Evolutionary conservation across 2,329 filamentous ascomycete genomes (phyloP).

Genomic region (Zasmidium angulare): DNA sequence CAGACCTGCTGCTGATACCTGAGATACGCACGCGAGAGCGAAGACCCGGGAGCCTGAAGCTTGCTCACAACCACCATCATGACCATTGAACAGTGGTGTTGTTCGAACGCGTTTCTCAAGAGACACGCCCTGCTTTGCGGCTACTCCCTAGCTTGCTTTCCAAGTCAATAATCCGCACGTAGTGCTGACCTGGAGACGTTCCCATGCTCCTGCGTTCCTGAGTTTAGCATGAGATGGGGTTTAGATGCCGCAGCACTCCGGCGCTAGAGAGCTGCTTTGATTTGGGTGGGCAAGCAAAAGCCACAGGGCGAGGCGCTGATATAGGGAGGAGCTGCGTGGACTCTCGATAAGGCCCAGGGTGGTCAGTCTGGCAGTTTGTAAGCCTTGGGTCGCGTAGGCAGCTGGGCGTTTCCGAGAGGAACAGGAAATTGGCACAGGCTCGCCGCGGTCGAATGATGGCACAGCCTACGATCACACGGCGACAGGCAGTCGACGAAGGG

Average conservation of each 20-base stretch:
- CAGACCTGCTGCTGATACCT: neutral
- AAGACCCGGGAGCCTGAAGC: constrained; percentile 5
- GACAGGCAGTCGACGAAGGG: neutral
- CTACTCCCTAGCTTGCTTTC: neutral
- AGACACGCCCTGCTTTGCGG: neutral
- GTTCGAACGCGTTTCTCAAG: neutral
- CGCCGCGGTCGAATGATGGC: neutral
- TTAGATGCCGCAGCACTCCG: neutral
- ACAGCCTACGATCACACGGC: neutral
- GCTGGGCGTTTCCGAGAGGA: neutral
- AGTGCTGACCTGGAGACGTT: neutral
- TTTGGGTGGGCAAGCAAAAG: neutral
- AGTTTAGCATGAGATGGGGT: neutral
- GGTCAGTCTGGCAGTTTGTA: neutral
- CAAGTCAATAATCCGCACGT: neutral
- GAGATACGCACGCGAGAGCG: neutral
- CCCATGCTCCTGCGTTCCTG: neutral
- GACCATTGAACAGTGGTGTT: too few species aligned
- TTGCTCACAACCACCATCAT: neutral
- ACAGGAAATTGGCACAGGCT: neutral
- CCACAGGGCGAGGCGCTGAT: neutral
- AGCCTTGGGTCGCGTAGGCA: constrained; percentile 1
- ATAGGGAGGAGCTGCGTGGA: neutral
- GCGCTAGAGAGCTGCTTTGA: constrained; percentile 3
- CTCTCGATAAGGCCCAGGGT: neutral